These are phyloP conservation scores for Syncephalastrum contaminatum DNA, from an alignment of 371 early-diverging fungal genomes.

Conservation along the genomic window DNA sequence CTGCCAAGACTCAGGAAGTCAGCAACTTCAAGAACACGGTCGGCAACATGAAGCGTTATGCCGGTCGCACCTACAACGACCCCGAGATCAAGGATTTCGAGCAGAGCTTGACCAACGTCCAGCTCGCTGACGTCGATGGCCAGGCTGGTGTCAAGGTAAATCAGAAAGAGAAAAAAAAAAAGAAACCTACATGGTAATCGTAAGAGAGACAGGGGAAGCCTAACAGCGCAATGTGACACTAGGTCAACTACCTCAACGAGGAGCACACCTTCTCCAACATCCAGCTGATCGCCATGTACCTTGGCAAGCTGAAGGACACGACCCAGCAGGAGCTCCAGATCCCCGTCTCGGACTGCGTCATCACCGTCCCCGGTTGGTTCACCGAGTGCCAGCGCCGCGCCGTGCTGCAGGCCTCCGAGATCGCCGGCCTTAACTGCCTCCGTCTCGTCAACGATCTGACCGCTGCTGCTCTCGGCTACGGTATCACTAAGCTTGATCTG, in stretches of 20 bases:
- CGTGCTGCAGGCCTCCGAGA: constrained; percentile 84
- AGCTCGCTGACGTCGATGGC: constrained; percentile 80
- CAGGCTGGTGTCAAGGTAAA: constrained; percentile 84
- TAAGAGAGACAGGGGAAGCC: not conserved
- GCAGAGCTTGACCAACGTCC: constrained; percentile 76
- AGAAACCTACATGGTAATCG: no score
- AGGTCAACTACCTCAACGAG: constrained; percentile 81
- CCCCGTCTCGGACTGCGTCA: constrained; percentile 91
- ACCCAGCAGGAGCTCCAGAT: constrained; percentile 81
- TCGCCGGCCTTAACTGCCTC: constrained; percentile 92
- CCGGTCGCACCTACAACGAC: constrained; percentile 91
- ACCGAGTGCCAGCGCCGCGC: constrained; percentile 92
- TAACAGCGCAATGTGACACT: constrained; percentile 1
- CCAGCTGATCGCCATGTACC: constrained; percentile 93
- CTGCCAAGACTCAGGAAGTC: constrained; percentile 93
- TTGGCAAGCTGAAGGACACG: constrained; percentile 89
- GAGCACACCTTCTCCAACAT: constrained; percentile 78
- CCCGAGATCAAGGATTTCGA: constrained; percentile 86
- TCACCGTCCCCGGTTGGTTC: constrained; percentile 95
- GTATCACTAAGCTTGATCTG: constrained; percentile 96
- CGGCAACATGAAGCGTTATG: constrained; percentile 91
- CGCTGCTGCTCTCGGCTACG: constrained; percentile 94
- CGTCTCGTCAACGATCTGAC: constrained; percentile 93
- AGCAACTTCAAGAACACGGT: constrained; percentile 97
- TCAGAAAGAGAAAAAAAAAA: not conserved